Evolutionary conservation across 148 eudicot species (phyloP).

Genomic region (Silene uniflora): DNA sequence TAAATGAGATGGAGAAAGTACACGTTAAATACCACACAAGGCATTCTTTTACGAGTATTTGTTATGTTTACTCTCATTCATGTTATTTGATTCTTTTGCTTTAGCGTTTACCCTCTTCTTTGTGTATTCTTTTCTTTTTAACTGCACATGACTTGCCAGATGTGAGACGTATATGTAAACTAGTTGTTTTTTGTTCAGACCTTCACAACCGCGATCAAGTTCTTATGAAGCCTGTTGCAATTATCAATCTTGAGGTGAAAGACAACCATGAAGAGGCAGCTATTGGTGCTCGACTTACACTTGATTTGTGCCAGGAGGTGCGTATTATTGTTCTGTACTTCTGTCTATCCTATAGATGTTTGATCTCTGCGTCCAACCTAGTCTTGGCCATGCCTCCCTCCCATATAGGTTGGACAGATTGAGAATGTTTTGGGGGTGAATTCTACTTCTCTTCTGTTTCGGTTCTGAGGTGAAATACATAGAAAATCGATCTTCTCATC

Average conservation of each 20-base stretch:
- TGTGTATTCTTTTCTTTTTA: not conserved
- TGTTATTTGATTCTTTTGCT: not conserved
- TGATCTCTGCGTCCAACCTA: not conserved
- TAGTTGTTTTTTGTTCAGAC: slow-evolving; percentile 41
- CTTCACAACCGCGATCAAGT: slow-evolving; percentile 73
- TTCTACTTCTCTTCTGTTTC: not conserved
- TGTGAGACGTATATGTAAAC: not conserved
- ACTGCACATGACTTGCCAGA: not conserved
- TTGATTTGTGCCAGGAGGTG: slow-evolving; percentile 85
- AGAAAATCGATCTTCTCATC: not conserved
- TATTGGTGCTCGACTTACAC: slow-evolving; percentile 76
- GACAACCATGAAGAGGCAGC: slow-evolving; percentile 99
- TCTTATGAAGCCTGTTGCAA: slow-evolving; percentile 73
- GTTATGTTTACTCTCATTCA: not conserved
- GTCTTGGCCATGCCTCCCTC: not conserved
- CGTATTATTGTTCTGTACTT: not conserved
- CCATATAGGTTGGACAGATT: not conserved
- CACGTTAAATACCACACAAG: not conserved
- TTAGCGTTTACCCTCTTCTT: not conserved
- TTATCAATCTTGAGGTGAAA: slow-evolving; percentile 87
- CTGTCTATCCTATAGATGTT: not conserved
- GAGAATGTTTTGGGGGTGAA: too few relatives aligned
- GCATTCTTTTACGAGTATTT: not conserved
- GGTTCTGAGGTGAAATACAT: too few relatives aligned
- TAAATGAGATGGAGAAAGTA: not conserved